Evolutionary conservation across 257 asterid genomes (phyloP).

Genomic region (Cinchona pubescens): DNA sequence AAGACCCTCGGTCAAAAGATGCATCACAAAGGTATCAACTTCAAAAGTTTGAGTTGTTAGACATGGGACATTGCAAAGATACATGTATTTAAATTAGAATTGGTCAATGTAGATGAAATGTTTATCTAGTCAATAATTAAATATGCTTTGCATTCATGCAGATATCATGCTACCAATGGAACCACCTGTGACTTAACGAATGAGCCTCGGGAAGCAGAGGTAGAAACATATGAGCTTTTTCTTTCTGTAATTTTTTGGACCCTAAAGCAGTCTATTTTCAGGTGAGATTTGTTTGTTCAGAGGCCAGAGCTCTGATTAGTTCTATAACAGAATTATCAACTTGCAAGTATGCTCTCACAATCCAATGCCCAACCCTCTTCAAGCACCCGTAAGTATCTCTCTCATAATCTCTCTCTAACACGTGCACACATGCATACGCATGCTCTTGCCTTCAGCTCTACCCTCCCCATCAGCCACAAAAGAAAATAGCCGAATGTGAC

Average conservation of each 20-base stretch:
- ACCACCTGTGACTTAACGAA: slow-evolving; percentile 87
- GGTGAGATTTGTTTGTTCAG: slow-evolving; percentile 97
- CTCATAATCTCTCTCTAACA: slow-evolving; percentile 23
- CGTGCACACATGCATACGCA: background rate
- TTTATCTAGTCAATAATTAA: background rate
- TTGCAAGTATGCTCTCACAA: slow-evolving; percentile 93
- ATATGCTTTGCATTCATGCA: slow-evolving; percentile 24
- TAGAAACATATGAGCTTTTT: slow-evolving; percentile 20
- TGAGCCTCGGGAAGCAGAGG: slow-evolving; percentile 96
- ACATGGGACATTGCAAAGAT: background rate
- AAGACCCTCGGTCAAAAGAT: slow-evolving; percentile 98
- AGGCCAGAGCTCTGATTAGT: slow-evolving; percentile 89
- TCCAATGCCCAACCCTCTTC: slow-evolving; percentile 94
- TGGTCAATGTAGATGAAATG: background rate
- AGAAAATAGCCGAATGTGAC: background rate
- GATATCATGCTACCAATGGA: slow-evolving; percentile 93
- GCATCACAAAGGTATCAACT: slow-evolving; percentile 86
- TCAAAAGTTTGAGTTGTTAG: slow-evolving; percentile 6
- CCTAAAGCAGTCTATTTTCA: slow-evolving; percentile 36
- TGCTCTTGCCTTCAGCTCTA: background rate
- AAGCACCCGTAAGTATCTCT: slow-evolving; percentile 83
- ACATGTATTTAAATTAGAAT: background rate
- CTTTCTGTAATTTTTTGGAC: slow-evolving; percentile 5
- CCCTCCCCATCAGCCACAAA: background rate
- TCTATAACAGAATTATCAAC: slow-evolving; percentile 92